These are phyloP conservation scores for Aspergillus ostianus DNA, from an alignment of 495 filamentous ascomycete species.

Conservation along the genomic window DNA sequence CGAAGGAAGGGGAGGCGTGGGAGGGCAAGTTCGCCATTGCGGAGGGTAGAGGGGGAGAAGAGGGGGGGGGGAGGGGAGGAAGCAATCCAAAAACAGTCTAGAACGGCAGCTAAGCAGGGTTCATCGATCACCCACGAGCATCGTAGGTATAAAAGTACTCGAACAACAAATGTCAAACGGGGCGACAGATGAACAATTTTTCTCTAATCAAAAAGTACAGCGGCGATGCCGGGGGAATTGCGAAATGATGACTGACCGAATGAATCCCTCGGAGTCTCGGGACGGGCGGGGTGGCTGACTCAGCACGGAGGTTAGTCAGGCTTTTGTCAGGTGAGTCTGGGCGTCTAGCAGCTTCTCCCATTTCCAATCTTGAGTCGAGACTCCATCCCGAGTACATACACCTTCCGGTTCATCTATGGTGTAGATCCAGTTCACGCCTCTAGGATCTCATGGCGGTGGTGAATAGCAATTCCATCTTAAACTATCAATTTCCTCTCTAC, in stretches of 20 bases:
- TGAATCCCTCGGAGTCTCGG: not conserved
- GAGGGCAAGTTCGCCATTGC: constrained; percentile 51
- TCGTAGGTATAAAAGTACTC: not conserved
- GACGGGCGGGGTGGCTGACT: not conserved
- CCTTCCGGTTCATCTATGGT: too few relatives aligned
- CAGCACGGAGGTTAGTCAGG: not conserved
- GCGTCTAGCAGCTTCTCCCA: not conserved
- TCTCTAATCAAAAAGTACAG: not conserved
- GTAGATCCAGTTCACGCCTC: too few relatives aligned
- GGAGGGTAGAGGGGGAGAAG: constrained; percentile 14
- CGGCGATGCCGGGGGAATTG: too few relatives aligned
- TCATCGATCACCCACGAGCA: not conserved
- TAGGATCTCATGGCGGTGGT: too few relatives aligned
- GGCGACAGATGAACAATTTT: not conserved
- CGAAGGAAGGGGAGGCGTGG: constrained; percentile 51
- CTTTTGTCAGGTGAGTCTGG: not conserved
- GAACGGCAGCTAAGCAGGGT: not conserved
- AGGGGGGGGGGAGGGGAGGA: constrained; percentile 3
- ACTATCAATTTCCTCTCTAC: too few relatives aligned
- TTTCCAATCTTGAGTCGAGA: not conserved
- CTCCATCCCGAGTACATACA: too few relatives aligned
- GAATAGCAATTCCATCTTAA: too few relatives aligned
- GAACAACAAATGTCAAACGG: not conserved
- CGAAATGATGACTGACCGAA: not conserved
- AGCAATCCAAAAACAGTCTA: constrained; percentile 5